Evolutionary conservation across 306 rosid species (phyloP), one percentile per base, ranked within the genome.

Genomic region (Cyamopsis tetragonoloba): DNA sequence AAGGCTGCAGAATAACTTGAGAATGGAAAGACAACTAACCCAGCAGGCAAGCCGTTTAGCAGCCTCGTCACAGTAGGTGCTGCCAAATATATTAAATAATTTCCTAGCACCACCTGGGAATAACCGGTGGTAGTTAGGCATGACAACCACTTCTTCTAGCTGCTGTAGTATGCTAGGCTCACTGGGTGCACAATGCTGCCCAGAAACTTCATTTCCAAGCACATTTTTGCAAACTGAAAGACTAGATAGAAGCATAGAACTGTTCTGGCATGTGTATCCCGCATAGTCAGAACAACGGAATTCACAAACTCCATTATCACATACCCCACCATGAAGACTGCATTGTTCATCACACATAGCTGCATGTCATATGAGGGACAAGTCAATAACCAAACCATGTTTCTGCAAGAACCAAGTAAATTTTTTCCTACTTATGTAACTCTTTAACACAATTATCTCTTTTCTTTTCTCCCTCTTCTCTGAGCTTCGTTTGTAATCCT

Each of bases 261-360:
- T 92, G 82, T 89, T 92, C 83, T 87, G 98, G 88, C 98, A 92
- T 2, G 96, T 89, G 78, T 92, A 89, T 62, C 98, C 98, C 3
- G 98, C 96, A 41, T 92, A 92, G 76, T 92, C 98, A 20, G 98
- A 89, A 77, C 98, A 92, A 6, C 98, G 96, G 82, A 92, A 92
- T 77, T 92, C 98, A 47, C 98, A 92, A 62, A 89, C 83, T 46
- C 98, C 98, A 75, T 92, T 84, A 77, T 92, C 98, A 80, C 96
- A 92, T 62, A 92, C 98, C 67, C 98, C 98, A 2, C 98, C 98
- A 66, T 92, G 96, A 57, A 92, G 96, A 77, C 98, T 92, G 82
- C 98, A 92, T 80, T 92, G 98, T 75, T 89, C 96, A 55, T 92
- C 98, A 63, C 98, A 92, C 55, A 89, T 85, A 65, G 93, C 98